A percentile compares a stretch with the other conserved stretches of the same genome.
These are phyloP conservation scores for Albophoma yamanashiensis DNA, from an alignment of 2,329 filamentous ascomycete species.

Conservation along the genomic window DNA sequence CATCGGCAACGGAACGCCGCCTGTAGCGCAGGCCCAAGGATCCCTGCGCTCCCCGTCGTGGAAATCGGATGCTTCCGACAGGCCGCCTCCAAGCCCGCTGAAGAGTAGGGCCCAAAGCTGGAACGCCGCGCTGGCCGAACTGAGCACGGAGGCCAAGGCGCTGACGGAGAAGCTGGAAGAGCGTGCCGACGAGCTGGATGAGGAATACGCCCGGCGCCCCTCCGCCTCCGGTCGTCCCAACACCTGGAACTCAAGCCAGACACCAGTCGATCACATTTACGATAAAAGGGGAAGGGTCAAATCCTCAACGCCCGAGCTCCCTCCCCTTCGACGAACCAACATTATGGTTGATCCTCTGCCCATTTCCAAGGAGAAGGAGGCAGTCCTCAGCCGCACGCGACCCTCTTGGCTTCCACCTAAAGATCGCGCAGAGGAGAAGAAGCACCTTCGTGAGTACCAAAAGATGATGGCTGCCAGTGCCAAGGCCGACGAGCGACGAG, in stretches of 20 bases:
- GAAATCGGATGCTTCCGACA: constrained; percentile 34
- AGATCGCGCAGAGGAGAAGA: constrained; percentile 81
- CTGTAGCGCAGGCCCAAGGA: constrained; percentile 47
- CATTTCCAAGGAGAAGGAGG: constrained; percentile 78
- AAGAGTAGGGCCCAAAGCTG: constrained; percentile 60
- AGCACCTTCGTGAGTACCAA: constrained; percentile 77
- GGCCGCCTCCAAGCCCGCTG: constrained; percentile 26
- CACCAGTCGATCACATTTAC: constrained; percentile 18
- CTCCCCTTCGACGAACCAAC: constrained; percentile 60
- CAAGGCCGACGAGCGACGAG: constrained; percentile 49
- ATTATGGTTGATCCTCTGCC: constrained; percentile 79
- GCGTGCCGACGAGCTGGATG: constrained; percentile 54
- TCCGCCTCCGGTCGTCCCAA: constrained; percentile 23
- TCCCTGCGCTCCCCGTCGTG: constrained; percentile 47
- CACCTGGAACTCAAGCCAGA: constrained; percentile 26
- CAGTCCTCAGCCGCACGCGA: constrained; percentile 67
- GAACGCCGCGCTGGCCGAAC: constrained; percentile 56
- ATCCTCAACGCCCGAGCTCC: constrained; percentile 58
- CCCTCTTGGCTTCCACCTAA: constrained; percentile 82
- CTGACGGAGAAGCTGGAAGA: constrained; percentile 74
- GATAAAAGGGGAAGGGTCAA: constrained; percentile 46
- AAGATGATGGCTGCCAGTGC: constrained; percentile 63
- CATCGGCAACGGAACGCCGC: constrained; percentile 53
- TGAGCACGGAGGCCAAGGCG: constrained; percentile 63
- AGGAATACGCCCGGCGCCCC: constrained; percentile 20